phyloP scores from a whole-genome alignment of 345 rosid genomes.

The Dipteronia dyeriana region DNA sequence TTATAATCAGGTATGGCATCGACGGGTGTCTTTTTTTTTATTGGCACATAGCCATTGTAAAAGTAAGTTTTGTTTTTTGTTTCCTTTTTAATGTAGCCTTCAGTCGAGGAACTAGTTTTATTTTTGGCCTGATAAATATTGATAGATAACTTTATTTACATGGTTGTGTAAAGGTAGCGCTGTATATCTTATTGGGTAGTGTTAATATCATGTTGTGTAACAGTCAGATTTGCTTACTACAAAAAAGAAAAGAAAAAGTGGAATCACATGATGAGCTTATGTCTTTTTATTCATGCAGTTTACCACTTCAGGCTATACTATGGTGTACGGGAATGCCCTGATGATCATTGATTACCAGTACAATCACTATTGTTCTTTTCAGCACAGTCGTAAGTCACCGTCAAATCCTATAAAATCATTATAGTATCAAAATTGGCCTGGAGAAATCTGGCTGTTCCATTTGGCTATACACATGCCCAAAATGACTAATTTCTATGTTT shows the following conservation, averaged over 20 bases:
- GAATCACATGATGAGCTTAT: not conserved
- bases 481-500: not conserved
- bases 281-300: conserved; percentile 50
- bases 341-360: conserved; percentile 99
- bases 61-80: not conserved
- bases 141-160: not conserved
- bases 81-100: not conserved
- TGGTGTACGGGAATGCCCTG: conserved; percentile 64
- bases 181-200: not conserved
- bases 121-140: not conserved
- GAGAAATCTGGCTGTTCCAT: not conserved
- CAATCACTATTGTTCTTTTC: conserved; percentile 89
- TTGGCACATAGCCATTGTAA: not conserved
- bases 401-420: not conserved
- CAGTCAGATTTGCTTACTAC: not conserved
- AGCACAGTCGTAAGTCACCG: conserved; percentile 80
- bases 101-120: not conserved
- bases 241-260: not conserved
- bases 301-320: conserved; percentile 61
- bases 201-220: not conserved
- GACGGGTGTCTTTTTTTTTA: not conserved
- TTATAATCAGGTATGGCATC: conserved; percentile 71
- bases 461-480: not conserved
- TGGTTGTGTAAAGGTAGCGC: not conserved
- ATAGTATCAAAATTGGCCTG: not conserved